Evolutionary conservation across 805 yeast genomes (phyloP).

Genomic region (Pichia phayaonensis): DNA sequence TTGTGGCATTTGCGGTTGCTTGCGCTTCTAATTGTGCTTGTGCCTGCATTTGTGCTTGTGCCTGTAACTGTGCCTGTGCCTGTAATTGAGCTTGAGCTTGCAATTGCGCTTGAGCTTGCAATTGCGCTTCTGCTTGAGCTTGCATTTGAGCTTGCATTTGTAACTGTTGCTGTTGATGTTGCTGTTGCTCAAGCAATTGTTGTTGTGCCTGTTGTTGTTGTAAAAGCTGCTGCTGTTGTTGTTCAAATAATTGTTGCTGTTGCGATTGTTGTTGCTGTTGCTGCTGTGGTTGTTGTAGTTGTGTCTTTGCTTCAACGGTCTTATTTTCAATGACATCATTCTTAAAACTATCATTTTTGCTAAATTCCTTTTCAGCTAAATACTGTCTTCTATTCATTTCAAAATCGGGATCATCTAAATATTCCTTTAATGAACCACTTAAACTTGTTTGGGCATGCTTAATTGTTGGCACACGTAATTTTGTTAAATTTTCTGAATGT

Average conservation of each 20-base stretch:
- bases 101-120: slow-evolving; percentile 1
- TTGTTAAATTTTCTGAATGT: slow-evolving; percentile 77
- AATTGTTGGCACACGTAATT: slow-evolving; percentile 88
- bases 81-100: slow-evolving; percentile 1
- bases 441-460: slow-evolving; percentile 96
- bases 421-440: slow-evolving; percentile 80
- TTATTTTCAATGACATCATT: slow-evolving; percentile 4
- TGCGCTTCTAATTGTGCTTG: slow-evolving; percentile 4
- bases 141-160: slow-evolving; percentile 6
- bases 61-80: slow-evolving; percentile 6
- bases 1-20: background rate
- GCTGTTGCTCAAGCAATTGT: slow-evolving; percentile 9
- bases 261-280: slow-evolving; percentile 9
- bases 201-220: slow-evolving; percentile 14
- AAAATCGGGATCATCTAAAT: slow-evolving; percentile 77
- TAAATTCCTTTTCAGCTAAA: slow-evolving; percentile 53
- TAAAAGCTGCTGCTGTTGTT: slow-evolving; percentile 6
- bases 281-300: slow-evolving; percentile 11
- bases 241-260: slow-evolving; percentile 5
- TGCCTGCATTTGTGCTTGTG: slow-evolving; percentile 8
- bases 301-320: slow-evolving; percentile 10
- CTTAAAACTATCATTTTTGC: slow-evolving; percentile 11
- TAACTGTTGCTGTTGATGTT: slow-evolving; percentile 10
- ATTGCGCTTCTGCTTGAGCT: background rate
- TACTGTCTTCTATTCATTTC: slow-evolving; percentile 74